Base-by-base conservation (phyloP, 2,329 filamentous ascomycete genomes). In the Verticillium albo-atrum region DNA sequence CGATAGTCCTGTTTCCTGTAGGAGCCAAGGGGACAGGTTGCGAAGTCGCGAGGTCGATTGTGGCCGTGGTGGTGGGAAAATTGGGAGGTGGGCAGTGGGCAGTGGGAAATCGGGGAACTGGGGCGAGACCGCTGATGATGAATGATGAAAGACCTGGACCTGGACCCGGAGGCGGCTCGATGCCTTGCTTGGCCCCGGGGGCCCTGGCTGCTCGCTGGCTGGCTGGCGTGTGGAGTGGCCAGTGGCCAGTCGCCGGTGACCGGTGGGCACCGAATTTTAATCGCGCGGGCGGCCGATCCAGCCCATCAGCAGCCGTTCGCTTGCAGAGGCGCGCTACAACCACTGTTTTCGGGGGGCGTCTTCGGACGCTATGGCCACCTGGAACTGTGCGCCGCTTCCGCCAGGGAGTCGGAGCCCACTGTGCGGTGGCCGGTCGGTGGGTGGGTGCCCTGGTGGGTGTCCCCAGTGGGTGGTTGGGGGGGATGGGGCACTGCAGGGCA, bases 41-140 rank as follows among this genome's bases (percentile, higher is more conserved):
- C 23, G 34, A 25, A 26, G 54, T 42, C 57, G 51, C 51, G 12
- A 54, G 15, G 15, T 9, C 51, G 51, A 26, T 12, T 23, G 42
- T 55, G 32, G 55, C 12, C 2, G 32, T 26, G 56, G 7, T 52
- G 20, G 56, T 59, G 47, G 59, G 62, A 63, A 64, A 61, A 61
- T 56, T 57, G 61, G 58, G 61, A 61, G 61, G 59, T 61, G 62
- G 62, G 61, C 55, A 62, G 42, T 50, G 20, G n/a, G n/a, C n/a
- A n/a, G n/a, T n/a, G n/a, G n/a, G 42, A 25, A 50, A 50, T 50
- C 42, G 42, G 42, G 42, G 52, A 54, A 63, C 60, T 60, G 61
- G 61, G 60, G 55, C 59, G 57, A 52, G 56, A 56, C 52, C 51
- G 55, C 56, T 59, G 60, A 64, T 64, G 63, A 64, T 64, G 63